Evolutionary conservation across 2,329 filamentous ascomycete species (phyloP).

Genomic region (Raffaelea ambrosiae): DNA sequence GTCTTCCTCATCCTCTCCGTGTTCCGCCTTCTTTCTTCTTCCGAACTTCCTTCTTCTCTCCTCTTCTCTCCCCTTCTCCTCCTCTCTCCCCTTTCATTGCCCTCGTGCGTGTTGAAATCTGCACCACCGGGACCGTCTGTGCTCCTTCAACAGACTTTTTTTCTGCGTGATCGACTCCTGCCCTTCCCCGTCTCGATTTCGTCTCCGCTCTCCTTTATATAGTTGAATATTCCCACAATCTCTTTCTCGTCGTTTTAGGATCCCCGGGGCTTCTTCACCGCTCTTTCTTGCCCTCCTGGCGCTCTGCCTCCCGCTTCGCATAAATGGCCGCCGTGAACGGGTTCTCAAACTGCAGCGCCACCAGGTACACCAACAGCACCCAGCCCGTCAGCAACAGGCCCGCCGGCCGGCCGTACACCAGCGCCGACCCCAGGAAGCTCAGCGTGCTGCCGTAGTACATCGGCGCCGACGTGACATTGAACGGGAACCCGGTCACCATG

Average conservation of each 20-base stretch:
- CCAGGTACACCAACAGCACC: conserved; percentile 69
- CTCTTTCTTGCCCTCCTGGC: conserved; percentile 41
- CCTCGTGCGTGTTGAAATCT: conserved; percentile 10
- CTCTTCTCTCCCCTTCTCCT: not conserved
- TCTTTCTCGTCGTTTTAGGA: not conserved
- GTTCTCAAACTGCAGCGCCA: conserved; percentile 82
- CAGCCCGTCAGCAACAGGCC: conserved; percentile 67
- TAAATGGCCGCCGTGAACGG: conserved; percentile 93
- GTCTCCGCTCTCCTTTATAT: not conserved
- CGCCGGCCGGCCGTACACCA: conserved; percentile 81
- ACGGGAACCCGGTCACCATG: conserved; percentile 91
- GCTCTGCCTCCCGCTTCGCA: conserved; percentile 65
- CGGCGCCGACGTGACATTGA: conserved; percentile 81
- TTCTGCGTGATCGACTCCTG: too few species aligned
- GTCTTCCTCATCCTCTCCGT: not conserved
- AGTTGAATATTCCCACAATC: not conserved
- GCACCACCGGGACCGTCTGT: conserved; percentile 1
- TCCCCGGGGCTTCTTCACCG: conserved; percentile 32
- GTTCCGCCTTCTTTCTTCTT: not conserved
- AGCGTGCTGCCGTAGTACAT: conserved; percentile 96
- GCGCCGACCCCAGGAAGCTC: conserved; percentile 81
- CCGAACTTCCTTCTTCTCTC: not conserved
- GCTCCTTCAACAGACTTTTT: too few species aligned
- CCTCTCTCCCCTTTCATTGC: not conserved
- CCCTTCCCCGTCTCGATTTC: too few species aligned